These are phyloP conservation scores for Coemansia sp. DNA, from an alignment of 192 early-diverging fungal species.

Conservation along the genomic window DNA sequence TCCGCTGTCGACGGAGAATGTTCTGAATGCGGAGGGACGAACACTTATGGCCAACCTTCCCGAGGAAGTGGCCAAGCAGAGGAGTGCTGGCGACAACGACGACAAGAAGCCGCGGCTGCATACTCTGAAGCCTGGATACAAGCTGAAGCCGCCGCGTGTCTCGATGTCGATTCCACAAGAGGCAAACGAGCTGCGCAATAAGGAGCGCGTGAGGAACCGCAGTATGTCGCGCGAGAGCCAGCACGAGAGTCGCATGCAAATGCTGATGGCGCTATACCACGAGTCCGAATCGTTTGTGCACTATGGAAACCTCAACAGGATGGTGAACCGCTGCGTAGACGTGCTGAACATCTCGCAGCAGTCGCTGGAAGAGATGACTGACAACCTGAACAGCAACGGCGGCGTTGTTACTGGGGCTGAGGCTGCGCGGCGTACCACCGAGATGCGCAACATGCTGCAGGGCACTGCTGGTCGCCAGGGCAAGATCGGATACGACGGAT, in stretches of 20 bases:
- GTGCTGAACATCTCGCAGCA: constrained; percentile 23
- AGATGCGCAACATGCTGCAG: constrained; percentile 42
- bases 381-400: constrained; percentile 22
- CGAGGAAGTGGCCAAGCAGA: neutral
- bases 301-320: constrained; percentile 37
- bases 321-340: constrained; percentile 21
- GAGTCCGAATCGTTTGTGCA: constrained; percentile 38
- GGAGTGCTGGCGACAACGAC: neutral
- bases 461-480: constrained; percentile 49
- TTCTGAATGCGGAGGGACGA: constrained; percentile 49
- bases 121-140: constrained; percentile 18
- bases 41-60: constrained; percentile 33
- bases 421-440: constrained; percentile 19
- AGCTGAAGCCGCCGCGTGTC: constrained; percentile 40
- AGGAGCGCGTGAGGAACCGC: constrained; percentile 37
- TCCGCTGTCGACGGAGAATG: constrained; percentile 52
- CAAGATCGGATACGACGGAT: constrained; percentile 67
- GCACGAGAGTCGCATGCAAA: constrained; percentile 43
- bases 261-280: constrained; percentile 49
- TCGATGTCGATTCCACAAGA: constrained; percentile 26
- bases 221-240: constrained; percentile 9
- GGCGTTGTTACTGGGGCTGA: constrained; percentile 21
- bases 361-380: constrained; percentile 37
- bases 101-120: neutral
- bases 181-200: constrained; percentile 30